phyloP scores from a whole-genome alignment of 805 yeast species.

The Candida silvicultrix region DNA sequence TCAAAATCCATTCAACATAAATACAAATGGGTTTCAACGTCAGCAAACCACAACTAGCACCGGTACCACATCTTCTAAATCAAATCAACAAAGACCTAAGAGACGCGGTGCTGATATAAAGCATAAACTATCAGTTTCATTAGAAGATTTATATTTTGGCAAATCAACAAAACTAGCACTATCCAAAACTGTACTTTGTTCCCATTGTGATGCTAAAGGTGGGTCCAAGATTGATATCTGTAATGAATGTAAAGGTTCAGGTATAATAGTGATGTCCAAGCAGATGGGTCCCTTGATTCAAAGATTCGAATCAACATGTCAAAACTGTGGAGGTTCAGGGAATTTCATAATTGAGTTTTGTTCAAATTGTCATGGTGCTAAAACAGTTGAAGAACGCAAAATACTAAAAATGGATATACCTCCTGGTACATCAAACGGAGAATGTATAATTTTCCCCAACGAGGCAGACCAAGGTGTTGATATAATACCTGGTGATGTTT shows the following conservation, averaged over 20 bases:
- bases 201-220: constrained; percentile 88
- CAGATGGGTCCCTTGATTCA: constrained; percentile 99
- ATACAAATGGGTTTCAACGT: too few species aligned
- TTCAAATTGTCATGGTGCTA: constrained; percentile 81
- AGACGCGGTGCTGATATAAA: constrained; percentile 80
- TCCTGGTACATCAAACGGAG: constrained; percentile 96
- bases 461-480: constrained; percentile 98
- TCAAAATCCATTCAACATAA: too few species aligned
- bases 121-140: constrained; percentile 76
- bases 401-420: constrained; percentile 90
- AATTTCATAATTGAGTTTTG: constrained; percentile 84
- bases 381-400: constrained; percentile 82
- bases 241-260: constrained; percentile 83
- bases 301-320: constrained; percentile 94
- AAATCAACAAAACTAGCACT: constrained; percentile 90
- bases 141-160: constrained; percentile 93
- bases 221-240: constrained; percentile 92
- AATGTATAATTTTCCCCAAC: constrained; percentile 83
- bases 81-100: constrained; percentile 69
- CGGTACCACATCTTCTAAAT: too few species aligned
- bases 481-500: constrained; percentile 93
- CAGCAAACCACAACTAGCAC: too few species aligned
- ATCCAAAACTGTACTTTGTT: constrained; percentile 86
- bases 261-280: constrained; percentile 86
- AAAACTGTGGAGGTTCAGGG: constrained; percentile 88